These are phyloP conservation scores for Neurospora sp. DNA, from an alignment of 495 filamentous ascomycete species.

Conservation along the genomic window DNA sequence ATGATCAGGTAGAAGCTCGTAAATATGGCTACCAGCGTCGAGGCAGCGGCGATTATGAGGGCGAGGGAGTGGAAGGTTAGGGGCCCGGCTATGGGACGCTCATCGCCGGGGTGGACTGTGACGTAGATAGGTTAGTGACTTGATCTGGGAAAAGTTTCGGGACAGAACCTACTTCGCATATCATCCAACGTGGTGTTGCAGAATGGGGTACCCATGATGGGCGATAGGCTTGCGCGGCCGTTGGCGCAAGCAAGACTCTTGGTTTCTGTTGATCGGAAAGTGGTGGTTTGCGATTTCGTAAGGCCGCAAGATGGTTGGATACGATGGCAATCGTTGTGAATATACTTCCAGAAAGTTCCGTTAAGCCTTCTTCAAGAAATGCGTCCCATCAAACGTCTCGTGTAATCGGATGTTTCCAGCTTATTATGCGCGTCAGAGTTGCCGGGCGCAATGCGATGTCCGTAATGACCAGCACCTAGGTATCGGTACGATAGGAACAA, in stretches of 20 bases:
- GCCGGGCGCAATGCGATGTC: background rate
- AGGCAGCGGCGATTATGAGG: slow-evolving; percentile 41
- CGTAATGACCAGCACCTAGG: background rate
- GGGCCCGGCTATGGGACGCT: slow-evolving; percentile 31
- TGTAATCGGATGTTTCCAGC: background rate
- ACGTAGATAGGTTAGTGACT: background rate
- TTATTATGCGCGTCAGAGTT: background rate
- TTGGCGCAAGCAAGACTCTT: background rate
- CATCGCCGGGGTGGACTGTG: slow-evolving; percentile 19
- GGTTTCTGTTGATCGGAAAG: background rate
- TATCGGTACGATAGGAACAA: background rate
- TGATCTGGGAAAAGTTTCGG: background rate
- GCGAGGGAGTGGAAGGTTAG: slow-evolving; percentile 49
- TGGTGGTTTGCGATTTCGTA: background rate
- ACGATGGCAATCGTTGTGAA: background rate
- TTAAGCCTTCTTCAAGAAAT: background rate
- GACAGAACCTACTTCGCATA: slow-evolving; percentile 37
- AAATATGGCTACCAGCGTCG: slow-evolving; percentile 43
- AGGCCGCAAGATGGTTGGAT: background rate
- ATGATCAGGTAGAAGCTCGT: slow-evolving; percentile 57
- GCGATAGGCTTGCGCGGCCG: background rate
- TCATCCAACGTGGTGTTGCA: slow-evolving; percentile 48
- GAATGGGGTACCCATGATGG: background rate
- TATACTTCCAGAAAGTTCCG: background rate
- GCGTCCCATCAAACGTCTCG: background rate